phyloP scores from a whole-genome alignment of 2,329 filamentous ascomycete genomes.

The Fusarium scirpi region DNA sequence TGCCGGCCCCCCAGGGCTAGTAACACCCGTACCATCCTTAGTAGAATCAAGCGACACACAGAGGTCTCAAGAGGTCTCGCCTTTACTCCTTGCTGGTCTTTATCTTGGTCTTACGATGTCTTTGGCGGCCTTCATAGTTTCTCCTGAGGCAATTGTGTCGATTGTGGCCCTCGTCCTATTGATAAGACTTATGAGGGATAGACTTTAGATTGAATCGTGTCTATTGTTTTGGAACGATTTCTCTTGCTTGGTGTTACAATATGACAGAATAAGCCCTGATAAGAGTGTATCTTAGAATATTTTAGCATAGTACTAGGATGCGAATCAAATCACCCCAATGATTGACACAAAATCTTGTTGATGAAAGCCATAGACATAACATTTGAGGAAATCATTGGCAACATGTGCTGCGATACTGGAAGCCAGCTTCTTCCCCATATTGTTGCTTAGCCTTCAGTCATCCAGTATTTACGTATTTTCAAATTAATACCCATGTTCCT shows the following conservation, averaged over 20 bases:
- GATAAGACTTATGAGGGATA: neutral
- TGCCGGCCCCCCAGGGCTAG: neutral
- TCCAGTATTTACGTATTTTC: neutral
- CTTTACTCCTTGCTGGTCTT: neutral
- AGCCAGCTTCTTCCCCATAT: neutral
- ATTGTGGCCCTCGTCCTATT: neutral
- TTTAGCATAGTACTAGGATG: constrained; percentile 7
- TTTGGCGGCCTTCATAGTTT: neutral
- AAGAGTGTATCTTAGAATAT: constrained; percentile 36
- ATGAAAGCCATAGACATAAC: no score
- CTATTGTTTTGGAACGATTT: constrained; percentile 16
- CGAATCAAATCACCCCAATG: neutral
- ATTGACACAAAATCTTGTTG: neutral
- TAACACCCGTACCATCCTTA: neutral
- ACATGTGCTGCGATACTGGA: no score
- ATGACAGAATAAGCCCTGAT: constrained; percentile 28
- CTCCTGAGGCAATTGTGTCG: neutral
- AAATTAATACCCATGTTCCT: constrained; percentile 10
- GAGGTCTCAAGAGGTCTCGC: neutral
- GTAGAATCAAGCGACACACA: constrained; percentile 9
- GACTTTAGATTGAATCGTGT: neutral
- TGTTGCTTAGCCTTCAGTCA: neutral
- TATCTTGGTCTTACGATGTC: constrained; percentile 1
- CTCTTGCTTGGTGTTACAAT: constrained; percentile 33
- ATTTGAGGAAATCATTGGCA: no score